Evolutionary conservation across 2,329 filamentous ascomycete genomes (phyloP), one percentile per base, ranked within the genome.

Genomic region (Meredithiella fracta): DNA sequence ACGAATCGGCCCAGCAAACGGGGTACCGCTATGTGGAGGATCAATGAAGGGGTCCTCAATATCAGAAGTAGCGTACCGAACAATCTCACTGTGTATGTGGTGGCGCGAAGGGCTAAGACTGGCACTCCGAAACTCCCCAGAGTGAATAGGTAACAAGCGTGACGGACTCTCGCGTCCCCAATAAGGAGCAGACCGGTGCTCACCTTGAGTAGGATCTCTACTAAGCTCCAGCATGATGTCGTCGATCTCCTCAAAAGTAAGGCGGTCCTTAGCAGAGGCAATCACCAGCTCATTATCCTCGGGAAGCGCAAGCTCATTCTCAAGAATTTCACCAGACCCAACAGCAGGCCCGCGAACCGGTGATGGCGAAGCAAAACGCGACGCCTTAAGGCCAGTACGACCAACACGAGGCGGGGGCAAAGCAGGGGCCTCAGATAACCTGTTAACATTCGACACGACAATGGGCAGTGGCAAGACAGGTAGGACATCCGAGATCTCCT

Each of bases 181-280:
- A 38, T 68, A 66, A 3, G 73, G 53, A 38, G 58, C 71, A 6
- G 70, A 70, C 63, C 81, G 82, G 64, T 88, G 86, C 58, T 88
- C 78, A 11, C 86, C 86, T 66, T 85, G 79, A 53, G 83, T 81
- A 1, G 84, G 85, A 61, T 88, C 80, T 58, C 82, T 77, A 62
- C 88, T 83, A 62, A 96, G 77, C 59, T 92, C 84, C 61, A 83
- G 80, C 88, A 97, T 95, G 54, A 96, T 82, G 47, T 85, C 87
- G 70, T 96, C 90, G 63, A 96, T 90, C 65, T 96, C 89, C 62
- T 91, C 83, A 62, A 86, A 86, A 0, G 82, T 78, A 5, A 71
- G 73, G 14, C 17, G 31, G 2, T 60, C 73, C 72, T 62, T 60
- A 22, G 63, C 60, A n/a, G 60, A 61, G 63, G 65, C 47, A 64